Conservation (phyloP, 148 eudicot species). For the Dianthus caryophyllus region DNA sequence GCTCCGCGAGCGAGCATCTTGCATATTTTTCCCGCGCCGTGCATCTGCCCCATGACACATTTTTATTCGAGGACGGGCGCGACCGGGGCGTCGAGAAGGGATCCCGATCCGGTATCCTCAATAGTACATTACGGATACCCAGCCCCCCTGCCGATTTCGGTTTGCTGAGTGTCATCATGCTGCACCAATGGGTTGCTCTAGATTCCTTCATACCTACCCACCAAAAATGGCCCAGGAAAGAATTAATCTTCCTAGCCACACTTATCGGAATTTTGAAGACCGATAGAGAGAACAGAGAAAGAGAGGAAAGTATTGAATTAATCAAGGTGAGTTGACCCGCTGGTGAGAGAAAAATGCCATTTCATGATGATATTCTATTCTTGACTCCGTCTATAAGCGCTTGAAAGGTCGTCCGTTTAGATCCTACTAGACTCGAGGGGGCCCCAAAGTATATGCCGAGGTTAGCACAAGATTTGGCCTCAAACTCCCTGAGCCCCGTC, state of each 20-base stretch:
- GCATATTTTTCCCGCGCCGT: no score
- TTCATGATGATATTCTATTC: background rate
- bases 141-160: background rate
- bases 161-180: background rate
- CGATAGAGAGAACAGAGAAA: background rate
- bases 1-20: no score
- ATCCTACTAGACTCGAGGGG: background rate
- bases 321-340: background rate
- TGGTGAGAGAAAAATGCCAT: background rate
- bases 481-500: accelerated
- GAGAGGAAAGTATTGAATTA: background rate
- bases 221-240: background rate
- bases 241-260: background rate
- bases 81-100: no score
- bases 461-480: background rate
- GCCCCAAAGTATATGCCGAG: background rate
- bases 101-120: no score
- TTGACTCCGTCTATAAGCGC: no score
- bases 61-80: no score
- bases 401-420: background rate
- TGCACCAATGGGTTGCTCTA: background rate
- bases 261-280: background rate
- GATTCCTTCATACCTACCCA: background rate
- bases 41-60: no score
- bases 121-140: background rate